Evolutionary conservation across 116 monocot species (phyloP).

Genomic region (Dioscorea cayenensis): DNA sequence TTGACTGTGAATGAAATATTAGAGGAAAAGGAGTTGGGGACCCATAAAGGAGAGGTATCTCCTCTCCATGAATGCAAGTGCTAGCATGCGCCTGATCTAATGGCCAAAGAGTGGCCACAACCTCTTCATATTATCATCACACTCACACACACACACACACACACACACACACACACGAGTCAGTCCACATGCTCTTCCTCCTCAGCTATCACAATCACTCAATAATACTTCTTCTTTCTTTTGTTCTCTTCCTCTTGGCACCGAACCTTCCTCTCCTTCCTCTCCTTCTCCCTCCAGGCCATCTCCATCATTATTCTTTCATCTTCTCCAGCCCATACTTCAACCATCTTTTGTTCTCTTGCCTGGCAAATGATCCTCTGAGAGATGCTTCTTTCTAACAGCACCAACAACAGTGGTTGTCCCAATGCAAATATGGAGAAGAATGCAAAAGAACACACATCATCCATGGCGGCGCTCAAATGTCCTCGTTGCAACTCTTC

Average conservation of each 20-base stretch:
- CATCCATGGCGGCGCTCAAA: slow-evolving; percentile 11
- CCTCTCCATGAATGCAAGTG: not conserved
- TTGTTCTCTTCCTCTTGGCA: slow-evolving; percentile 48
- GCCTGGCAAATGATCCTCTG: slow-evolving; percentile 10
- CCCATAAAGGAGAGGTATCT: not conserved
- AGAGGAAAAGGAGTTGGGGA: not conserved
- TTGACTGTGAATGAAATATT: not conserved
- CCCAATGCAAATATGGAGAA: not conserved
- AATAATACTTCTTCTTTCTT: slow-evolving; percentile 38
- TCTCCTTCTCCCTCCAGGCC: no score
- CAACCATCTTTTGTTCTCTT: not conserved
- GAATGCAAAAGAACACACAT: not conserved
- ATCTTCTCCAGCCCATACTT: slow-evolving; percentile 9
- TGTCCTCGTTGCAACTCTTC: slow-evolving; percentile 54
- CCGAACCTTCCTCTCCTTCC: slow-evolving; percentile 33
- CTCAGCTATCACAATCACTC: slow-evolving; percentile 15
- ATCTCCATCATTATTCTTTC: not conserved
- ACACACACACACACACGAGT: not conserved
- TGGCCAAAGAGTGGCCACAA: not conserved
- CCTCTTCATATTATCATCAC: not conserved
- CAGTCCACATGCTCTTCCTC: slow-evolving; percentile 4
- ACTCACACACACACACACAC: no score
- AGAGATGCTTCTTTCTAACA: slow-evolving; percentile 4
- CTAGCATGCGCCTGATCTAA: not conserved
- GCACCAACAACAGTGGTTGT: not conserved